phyloP scores from a whole-genome alignment of 345 rosid genomes.

The Salix arbutifolia region DNA sequence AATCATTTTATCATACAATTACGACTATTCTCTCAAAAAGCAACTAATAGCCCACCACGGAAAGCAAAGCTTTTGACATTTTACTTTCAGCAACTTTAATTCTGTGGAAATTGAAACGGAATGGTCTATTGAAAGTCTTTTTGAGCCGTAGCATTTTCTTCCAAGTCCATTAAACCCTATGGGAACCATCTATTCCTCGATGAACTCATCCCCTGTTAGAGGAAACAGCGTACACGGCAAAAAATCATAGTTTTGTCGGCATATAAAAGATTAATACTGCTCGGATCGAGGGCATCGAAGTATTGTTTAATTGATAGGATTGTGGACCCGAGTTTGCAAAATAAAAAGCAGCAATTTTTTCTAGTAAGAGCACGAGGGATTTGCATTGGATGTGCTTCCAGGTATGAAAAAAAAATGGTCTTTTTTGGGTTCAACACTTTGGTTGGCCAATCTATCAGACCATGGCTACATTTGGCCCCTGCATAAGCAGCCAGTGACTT shows the following conservation, averaged over 20 bases:
- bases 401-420: no score
- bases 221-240: conserved; percentile 17
- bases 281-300: background rate
- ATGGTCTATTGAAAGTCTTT: background rate
- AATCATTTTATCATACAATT: no score
- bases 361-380: no score
- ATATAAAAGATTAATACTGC: background rate
- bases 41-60: background rate
- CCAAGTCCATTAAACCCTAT: background rate
- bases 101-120: background rate
- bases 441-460: background rate
- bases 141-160: background rate
- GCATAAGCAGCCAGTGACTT: no score
- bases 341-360: background rate
- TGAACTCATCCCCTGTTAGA: background rate
- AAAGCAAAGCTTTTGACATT: background rate
- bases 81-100: background rate
- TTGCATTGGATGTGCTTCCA: no score
- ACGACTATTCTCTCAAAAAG: no score
- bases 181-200: conserved; percentile 5
- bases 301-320: background rate
- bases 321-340: background rate
- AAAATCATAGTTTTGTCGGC: background rate
- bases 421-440: background rate
- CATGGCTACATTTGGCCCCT: no score